Percentiles rank a stretch among this genome's conserved stretches.
Evolutionary conservation across 805 yeast species (phyloP).

Genomic region (Starmerella kuoi): DNA sequence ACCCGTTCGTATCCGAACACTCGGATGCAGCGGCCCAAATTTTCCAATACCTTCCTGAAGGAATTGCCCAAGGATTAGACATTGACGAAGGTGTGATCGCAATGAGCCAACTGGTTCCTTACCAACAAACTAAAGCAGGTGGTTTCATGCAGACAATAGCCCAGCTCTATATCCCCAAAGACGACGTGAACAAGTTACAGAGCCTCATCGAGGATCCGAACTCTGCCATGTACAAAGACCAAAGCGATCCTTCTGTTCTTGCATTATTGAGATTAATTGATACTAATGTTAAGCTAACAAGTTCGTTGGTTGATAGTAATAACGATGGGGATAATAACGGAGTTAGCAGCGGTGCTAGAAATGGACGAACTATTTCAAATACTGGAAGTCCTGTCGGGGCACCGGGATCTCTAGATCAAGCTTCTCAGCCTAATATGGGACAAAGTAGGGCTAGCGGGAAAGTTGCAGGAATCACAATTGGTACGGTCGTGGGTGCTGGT

Average conservation of each 20-base stretch:
- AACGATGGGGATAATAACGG: slow-evolving; percentile 4
- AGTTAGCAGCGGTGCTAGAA: slow-evolving; percentile 1
- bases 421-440: slow-evolving; percentile 27
- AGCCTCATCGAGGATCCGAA: slow-evolving; percentile 36
- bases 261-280: slow-evolving; percentile 63
- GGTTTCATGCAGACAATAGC: slow-evolving; percentile 78
- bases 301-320: not conserved
- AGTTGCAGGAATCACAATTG: slow-evolving; percentile 69
- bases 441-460: slow-evolving; percentile 27
- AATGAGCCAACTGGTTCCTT: slow-evolving; percentile 66
- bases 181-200: slow-evolving; percentile 39
- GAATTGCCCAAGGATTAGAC: slow-evolving; percentile 51
- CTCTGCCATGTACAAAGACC: slow-evolving; percentile 51
- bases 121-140: slow-evolving; percentile 37
- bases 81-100: slow-evolving; percentile 34
- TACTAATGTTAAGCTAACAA: slow-evolving; percentile 41
- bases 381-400: slow-evolving; percentile 23
- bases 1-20: slow-evolving; percentile 66
- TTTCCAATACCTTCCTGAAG: slow-evolving; percentile 70
- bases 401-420: slow-evolving; percentile 29
- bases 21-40: slow-evolving; percentile 73
- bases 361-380: slow-evolving; percentile 11
- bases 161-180: slow-evolving; percentile 64
- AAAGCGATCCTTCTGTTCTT: slow-evolving; percentile 40
- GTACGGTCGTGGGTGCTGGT: slow-evolving; percentile 67